Base-by-base conservation (phyloP, 2,329 filamentous ascomycete species). In the Alternaria atra region DNA sequence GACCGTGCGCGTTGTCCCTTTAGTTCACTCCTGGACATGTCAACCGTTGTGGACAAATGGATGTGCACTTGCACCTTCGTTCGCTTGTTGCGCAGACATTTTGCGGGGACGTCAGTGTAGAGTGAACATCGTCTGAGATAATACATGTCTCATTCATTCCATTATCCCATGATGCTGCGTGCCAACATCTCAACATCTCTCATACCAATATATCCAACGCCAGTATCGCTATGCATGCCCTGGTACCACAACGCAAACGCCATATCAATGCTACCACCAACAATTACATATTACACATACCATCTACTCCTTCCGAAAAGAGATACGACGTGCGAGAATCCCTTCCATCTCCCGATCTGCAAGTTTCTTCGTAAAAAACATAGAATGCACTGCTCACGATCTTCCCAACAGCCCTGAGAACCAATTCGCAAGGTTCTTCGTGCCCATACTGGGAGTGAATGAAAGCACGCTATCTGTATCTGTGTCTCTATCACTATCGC, bases 391-490 rank as follows among this genome's bases (percentile, higher is more conserved):
- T n/a, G 7, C n/a, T 43, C 39, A 52, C 37, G 39, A 61, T 23
- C 53, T 32, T 17, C 75, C 74, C 32, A 77, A 42, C 17, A 78
- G 54, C 2, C 72, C 74, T 1, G 75, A 76, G 20, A 78, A 66
- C 75, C 75, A 77, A 25, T 40, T 70, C 6, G 73, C 60, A n/a
- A 77, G 44, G 15, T 76, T 72, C 64, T 72, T 76, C 2, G 70
- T 66, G n/a, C 61, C 60, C 48, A 67, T 63, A 39, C 68, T 72
- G 2, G 70, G 70, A 13, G 73, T 68, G 50, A 72, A 66, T 39
- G 71, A 73, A 5, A 70, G 13, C 20, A 67, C 55, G 48, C 69
- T 73, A 6, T 66, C 65, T 8, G 69, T 30, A 27, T 73, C 67
- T 12, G 48, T 59, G 50, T 66, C 67, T 50, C 15, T 35, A 8